A percentile compares a stretch with the other conserved stretches of the same genome.
These are phyloP conservation scores for Phytopythium vexans DNA, from an alignment of 352 stramenopile genomes.

Conservation along the genomic window DNA sequence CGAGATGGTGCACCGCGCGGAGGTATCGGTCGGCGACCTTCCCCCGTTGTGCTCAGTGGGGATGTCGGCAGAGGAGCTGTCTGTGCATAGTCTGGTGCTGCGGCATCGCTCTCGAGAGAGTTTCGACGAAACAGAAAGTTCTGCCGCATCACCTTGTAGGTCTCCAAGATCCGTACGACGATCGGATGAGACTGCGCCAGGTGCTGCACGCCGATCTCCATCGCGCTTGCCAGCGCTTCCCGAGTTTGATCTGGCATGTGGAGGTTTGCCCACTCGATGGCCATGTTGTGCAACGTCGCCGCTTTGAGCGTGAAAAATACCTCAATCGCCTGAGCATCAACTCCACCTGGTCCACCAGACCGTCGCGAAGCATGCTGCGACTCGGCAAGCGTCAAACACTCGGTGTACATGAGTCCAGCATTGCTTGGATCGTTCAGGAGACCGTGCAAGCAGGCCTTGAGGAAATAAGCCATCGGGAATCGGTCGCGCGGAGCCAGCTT, in stretches of 20 bases:
- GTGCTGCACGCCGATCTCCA: slow-evolving; percentile 56
- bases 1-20: slow-evolving; percentile 9
- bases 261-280: slow-evolving; percentile 67
- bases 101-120: slow-evolving; percentile 4
- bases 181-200: slow-evolving; percentile 51
- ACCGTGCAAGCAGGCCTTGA: slow-evolving; percentile 55
- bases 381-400: slow-evolving; percentile 40
- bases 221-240: slow-evolving; percentile 49
- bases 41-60: slow-evolving; percentile 1
- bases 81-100: neutral
- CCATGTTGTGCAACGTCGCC: slow-evolving; percentile 66
- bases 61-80: slow-evolving; percentile 3
- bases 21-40: slow-evolving; percentile 8
- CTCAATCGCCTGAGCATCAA: slow-evolving; percentile 22
- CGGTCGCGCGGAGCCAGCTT: slow-evolving; percentile 49
- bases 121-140: slow-evolving; percentile 51
- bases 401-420: slow-evolving; percentile 60
- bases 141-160: slow-evolving; percentile 68
- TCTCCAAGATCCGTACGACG: slow-evolving; percentile 52
- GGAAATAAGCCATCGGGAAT: slow-evolving; percentile 58
- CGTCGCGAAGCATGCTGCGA: slow-evolving; percentile 16
- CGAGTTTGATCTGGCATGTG: slow-evolving; percentile 60
- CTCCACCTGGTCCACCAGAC: neutral
- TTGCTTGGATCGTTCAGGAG: slow-evolving; percentile 55
- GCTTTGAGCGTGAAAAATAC: slow-evolving; percentile 49